Evolutionary conservation across 192 early-diverging fungal genomes (phyloP).

Genomic region (Linnemannia hyalina): DNA sequence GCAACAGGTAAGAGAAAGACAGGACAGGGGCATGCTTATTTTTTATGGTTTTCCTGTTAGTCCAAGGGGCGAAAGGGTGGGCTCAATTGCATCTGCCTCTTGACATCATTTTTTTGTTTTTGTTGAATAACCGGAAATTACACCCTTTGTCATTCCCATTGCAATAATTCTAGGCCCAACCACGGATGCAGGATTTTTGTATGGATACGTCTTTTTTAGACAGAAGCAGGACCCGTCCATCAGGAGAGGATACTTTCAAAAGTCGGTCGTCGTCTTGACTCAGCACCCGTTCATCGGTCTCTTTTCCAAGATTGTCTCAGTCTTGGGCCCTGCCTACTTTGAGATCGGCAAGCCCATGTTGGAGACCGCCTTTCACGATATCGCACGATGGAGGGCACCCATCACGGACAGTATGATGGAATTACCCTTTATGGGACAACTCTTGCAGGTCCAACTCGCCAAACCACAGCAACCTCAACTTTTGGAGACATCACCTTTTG

Average conservation of each 20-base stretch:
- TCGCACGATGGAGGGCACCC: conserved; percentile 79
- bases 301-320: conserved; percentile 79
- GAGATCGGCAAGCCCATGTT: conserved; percentile 81
- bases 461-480: conserved; percentile 76
- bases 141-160: neutral
- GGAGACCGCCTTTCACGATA: conserved; percentile 85
- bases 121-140: neutral
- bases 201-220: conserved; percentile 96
- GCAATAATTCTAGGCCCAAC: conserved; percentile 59
- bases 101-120: conserved; percentile 8
- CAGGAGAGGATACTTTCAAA: conserved; percentile 93
- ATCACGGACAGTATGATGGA: conserved; percentile 76
- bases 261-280: conserved; percentile 88
- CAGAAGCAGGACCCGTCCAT: conserved; percentile 90
- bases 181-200: conserved; percentile 70
- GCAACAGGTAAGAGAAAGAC: conserved; percentile 57
- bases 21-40: neutral
- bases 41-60: conserved; percentile 8
- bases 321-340: conserved; percentile 87
- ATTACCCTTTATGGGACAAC: conserved; percentile 77
- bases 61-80: neutral
- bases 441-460: conserved; percentile 78
- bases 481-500: conserved; percentile 78
- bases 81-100: conserved; percentile 5
- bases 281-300: conserved; percentile 92